Evolutionary conservation across 768 basidiomycete genomes (phyloP).

Genomic region (Kwoniella sp.): DNA sequence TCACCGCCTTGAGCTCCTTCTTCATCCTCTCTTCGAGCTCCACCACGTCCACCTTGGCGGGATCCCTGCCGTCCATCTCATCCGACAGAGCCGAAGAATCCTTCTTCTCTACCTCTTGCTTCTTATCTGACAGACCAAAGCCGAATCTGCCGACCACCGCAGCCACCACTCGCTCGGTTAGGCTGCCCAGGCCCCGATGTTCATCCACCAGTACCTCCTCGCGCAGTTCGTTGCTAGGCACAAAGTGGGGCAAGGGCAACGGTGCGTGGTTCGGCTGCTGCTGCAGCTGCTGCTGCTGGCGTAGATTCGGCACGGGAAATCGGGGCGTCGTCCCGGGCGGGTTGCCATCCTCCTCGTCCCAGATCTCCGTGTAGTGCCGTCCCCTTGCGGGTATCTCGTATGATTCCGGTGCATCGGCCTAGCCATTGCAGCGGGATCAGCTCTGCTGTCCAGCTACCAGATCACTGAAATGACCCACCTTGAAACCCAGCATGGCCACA

Average conservation of each 20-base stretch:
- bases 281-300: conserved; percentile 11
- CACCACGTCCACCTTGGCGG: conserved; percentile 61
- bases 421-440: neutral
- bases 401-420: conserved; percentile 77
- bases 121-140: conserved; percentile 9
- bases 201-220: conserved; percentile 69
- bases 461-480: conserved; percentile 54
- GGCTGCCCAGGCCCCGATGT: conserved; percentile 75
- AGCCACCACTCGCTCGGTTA: conserved; percentile 66
- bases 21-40: conserved; percentile 52
- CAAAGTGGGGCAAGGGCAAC: conserved; percentile 23
- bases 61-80: conserved; percentile 68
- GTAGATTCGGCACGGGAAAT: conserved; percentile 30
- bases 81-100: conserved; percentile 21
- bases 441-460: neutral
- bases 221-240: conserved; percentile 59
- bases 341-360: conserved; percentile 79
- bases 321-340: conserved; percentile 38
- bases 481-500: conserved; percentile 83
- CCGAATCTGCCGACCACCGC: conserved; percentile 29
- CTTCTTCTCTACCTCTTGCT: conserved; percentile 31
- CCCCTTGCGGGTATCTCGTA: conserved; percentile 81
- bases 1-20: conserved; percentile 51
- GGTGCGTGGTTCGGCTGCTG: conserved; percentile 11
- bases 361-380: conserved; percentile 79